These are phyloP conservation scores for Cryptococcus floricola DNA, from an alignment of 1,284 basidiomycete species.

Conservation along the genomic window DNA sequence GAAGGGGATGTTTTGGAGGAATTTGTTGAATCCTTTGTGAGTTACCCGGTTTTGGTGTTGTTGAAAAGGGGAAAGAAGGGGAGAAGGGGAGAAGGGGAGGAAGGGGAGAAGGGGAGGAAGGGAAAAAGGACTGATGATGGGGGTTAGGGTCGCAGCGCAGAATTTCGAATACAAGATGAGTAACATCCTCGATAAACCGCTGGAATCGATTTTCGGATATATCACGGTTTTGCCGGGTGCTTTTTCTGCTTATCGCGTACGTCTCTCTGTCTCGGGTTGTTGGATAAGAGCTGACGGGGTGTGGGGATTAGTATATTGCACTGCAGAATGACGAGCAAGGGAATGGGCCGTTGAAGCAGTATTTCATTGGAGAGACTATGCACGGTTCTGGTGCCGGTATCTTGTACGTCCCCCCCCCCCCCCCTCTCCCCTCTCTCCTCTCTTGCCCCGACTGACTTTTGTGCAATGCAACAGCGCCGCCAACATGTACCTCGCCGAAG, in stretches of 20 bases:
- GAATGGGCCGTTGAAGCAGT: conserved; percentile 85
- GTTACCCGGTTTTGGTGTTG: conserved; percentile 57
- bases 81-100: too few species aligned
- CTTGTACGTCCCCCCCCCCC: conserved; percentile 50
- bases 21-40: conserved; percentile 75
- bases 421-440: too few species aligned
- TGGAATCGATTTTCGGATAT: conserved; percentile 77
- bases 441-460: background rate
- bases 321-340: conserved; percentile 78
- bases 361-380: conserved; percentile 92
- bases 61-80: too few species aligned
- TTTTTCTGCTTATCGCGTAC: conserved; percentile 74
- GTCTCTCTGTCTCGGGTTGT: conserved; percentile 5
- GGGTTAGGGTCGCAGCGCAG: conserved; percentile 6
- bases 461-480: conserved; percentile 60
- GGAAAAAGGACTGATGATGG: background rate
- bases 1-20: conserved; percentile 74
- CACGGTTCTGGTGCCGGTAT: conserved; percentile 83
- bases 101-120: too few species aligned
- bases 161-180: conserved; percentile 87
- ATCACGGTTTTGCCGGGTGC: conserved; percentile 90
- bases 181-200: conserved; percentile 84
- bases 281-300: conserved; percentile 1
- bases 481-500: conserved; percentile 93
- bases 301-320: conserved; percentile 64